Percentiles rank a stretch among this genome's conserved stretches.
phyloP scores from a whole-genome alignment of 148 eudicot species.

The Chenopodium suecicum region DNA sequence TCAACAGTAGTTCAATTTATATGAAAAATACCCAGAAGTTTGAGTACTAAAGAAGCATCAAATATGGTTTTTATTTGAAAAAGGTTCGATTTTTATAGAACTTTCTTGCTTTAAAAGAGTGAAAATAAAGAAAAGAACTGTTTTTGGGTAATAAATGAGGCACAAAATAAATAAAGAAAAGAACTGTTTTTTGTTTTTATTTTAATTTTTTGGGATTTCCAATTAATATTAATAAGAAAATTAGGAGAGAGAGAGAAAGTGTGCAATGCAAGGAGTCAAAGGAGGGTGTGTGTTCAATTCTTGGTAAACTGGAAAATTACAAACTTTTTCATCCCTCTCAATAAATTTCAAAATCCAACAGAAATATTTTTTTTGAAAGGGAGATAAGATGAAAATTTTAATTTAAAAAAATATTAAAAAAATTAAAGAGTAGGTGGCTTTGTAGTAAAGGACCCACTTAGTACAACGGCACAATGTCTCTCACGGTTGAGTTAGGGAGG shows the following conservation, averaged over 20 bases:
- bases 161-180: not conserved
- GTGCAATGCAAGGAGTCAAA: conserved; percentile 26
- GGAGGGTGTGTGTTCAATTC: not conserved
- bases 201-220: conserved; percentile 1
- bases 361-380: conserved; percentile 10
- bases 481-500: conserved; percentile 33
- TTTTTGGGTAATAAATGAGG: conserved; percentile 13
- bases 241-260: not conserved
- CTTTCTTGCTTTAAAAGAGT: conserved; percentile 20
- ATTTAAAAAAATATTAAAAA: no score
- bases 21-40: conserved; percentile 17
- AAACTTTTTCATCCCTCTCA: conserved; percentile 38
- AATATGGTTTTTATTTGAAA: not conserved
- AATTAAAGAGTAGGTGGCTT: not conserved
- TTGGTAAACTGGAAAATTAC: not conserved
- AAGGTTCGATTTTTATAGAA: conserved; percentile 12
- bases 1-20: conserved; percentile 16
- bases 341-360: conserved; percentile 53
- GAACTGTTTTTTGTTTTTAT: conserved; percentile 10
- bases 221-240: not conserved
- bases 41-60: conserved; percentile 31
- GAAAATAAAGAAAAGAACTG: conserved; percentile 25
- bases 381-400: not conserved
- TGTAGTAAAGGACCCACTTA: conserved; percentile 25
- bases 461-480: conserved; percentile 45